These are phyloP conservation scores for Neonectria ditissima DNA, from an alignment of 2,329 filamentous ascomycete species.

Conservation along the genomic window DNA sequence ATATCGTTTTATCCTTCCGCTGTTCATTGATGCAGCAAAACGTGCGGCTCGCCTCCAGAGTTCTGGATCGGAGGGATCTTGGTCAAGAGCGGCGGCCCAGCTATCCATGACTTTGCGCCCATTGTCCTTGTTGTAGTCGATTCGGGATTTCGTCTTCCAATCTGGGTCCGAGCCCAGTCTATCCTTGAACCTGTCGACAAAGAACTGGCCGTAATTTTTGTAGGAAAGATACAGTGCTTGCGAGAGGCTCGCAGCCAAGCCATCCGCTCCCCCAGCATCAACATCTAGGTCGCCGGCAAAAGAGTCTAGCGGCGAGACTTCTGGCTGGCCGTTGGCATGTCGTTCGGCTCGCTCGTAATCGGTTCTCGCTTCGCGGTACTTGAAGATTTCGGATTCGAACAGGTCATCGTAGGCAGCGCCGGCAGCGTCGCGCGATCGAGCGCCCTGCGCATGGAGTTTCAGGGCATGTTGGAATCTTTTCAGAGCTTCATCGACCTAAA, in stretches of 20 bases:
- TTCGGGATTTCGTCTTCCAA: slow-evolving; percentile 51
- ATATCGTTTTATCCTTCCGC: slow-evolving; percentile 68
- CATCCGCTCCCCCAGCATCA: slow-evolving; percentile 74
- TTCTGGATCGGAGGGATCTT: slow-evolving; percentile 75
- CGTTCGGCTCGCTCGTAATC: slow-evolving; percentile 81
- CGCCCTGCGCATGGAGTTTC: slow-evolving; percentile 90
- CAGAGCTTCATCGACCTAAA: slow-evolving; percentile 89
- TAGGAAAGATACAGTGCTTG: slow-evolving; percentile 93
- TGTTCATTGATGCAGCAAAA: slow-evolving; percentile 68
- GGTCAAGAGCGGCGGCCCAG: slow-evolving; percentile 70
- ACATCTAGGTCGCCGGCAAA: slow-evolving; percentile 65
- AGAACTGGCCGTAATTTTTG: slow-evolving; percentile 95
- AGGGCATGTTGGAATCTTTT: slow-evolving; percentile 94
- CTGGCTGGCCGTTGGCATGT: slow-evolving; percentile 62
- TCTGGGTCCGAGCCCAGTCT: slow-evolving; percentile 61
- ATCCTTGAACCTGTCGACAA: slow-evolving; percentile 72
- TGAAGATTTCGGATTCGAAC: slow-evolving; percentile 94
- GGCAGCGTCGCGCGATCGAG: slow-evolving; percentile 79
- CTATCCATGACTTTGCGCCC: slow-evolving; percentile 64
- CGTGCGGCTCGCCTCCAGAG: slow-evolving; percentile 72
- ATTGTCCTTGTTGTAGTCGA: slow-evolving; percentile 47
- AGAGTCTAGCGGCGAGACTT: slow-evolving; percentile 55
- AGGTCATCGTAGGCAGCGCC: slow-evolving; percentile 84
- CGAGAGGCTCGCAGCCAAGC: slow-evolving; percentile 81
- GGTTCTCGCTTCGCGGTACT: slow-evolving; percentile 86